Evolutionary conservation across 192 early-diverging fungal genomes (phyloP).

Genomic region (Coemansia sp.): DNA sequence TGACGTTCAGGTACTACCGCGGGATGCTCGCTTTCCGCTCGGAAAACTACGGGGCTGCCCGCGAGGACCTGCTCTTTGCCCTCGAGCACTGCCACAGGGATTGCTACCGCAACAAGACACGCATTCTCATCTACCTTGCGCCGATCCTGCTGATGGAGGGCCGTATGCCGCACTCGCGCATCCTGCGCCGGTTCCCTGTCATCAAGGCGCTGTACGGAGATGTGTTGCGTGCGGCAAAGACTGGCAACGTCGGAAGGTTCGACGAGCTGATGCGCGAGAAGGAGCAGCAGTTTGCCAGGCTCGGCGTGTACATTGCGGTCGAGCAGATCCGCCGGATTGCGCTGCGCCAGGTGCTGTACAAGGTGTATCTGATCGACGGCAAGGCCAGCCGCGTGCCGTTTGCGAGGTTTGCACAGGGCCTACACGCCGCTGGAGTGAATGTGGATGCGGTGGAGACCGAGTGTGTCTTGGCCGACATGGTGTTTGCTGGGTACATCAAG

Average conservation of each 20-base stretch:
- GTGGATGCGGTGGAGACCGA: conserved; percentile 71
- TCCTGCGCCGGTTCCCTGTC: conserved; percentile 62
- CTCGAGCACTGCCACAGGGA: conserved; percentile 45
- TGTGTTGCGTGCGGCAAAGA: conserved; percentile 61
- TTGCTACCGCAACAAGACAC: conserved; percentile 49
- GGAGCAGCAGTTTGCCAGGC: conserved; percentile 58
- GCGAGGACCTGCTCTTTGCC: conserved; percentile 49
- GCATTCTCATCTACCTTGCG: conserved; percentile 77
- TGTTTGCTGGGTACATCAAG: conserved; percentile 79
- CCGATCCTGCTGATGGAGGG: conserved; percentile 76
- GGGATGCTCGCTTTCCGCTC: conserved; percentile 84
- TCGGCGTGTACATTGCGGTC: conserved; percentile 77
- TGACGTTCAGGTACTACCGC: conserved; percentile 82
- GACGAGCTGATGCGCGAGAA: conserved; percentile 58
- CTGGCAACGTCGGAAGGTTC: conserved; percentile 73
- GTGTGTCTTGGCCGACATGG: conserved; percentile 85
- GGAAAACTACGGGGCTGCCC: conserved; percentile 67
- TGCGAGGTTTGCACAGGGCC: conserved; percentile 57
- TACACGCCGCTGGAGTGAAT: conserved; percentile 56
- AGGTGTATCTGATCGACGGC: conserved; percentile 61
- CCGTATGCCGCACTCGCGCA: conserved; percentile 56
- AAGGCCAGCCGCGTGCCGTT: conserved; percentile 60
- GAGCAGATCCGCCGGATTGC: conserved; percentile 72
- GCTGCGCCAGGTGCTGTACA: conserved; percentile 72
- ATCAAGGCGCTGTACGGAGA: conserved; percentile 59